phyloP scores from a whole-genome alignment of 345 rosid genomes.

The Euphorbia peplus region DNA sequence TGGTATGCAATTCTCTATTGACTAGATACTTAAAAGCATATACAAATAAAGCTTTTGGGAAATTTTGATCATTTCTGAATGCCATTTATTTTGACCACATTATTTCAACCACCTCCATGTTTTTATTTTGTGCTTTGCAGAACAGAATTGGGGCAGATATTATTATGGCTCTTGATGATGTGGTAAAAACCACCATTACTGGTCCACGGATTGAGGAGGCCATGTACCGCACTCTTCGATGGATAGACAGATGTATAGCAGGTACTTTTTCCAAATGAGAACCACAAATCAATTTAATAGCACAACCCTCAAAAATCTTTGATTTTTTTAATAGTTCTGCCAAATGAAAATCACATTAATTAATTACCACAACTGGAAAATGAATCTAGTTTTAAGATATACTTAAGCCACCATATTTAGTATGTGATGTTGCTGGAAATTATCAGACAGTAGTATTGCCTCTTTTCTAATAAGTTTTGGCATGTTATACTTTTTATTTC shows the following conservation, averaged over 20 bases:
- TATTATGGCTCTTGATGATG: constrained; percentile 91
- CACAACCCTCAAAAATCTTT: constrained; percentile 1
- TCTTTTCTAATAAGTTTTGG: background rate
- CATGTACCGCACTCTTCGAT: constrained; percentile 81
- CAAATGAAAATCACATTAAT: background rate
- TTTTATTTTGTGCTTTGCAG: constrained; percentile 33
- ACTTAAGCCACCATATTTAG: background rate
- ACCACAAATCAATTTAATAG: constrained; percentile 5
- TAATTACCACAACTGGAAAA: too few relatives aligned
- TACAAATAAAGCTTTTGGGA: background rate
- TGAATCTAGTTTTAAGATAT: too few relatives aligned
- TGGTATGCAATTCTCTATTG: background rate
- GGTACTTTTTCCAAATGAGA: constrained; percentile 30
- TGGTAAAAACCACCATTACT: constrained; percentile 70
- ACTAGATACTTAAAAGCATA: background rate
- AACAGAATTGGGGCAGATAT: constrained; percentile 85
- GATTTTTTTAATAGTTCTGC: background rate
- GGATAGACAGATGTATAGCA: constrained; percentile 79
- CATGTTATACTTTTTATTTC: too few relatives aligned
- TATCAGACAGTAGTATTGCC: background rate
- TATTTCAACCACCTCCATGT: background rate
- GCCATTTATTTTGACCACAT: background rate
- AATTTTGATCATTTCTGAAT: background rate
- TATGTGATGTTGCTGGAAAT: background rate
- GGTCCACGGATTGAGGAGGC: constrained; percentile 85